Evolutionary conservation across 176 grass and related monocot species (phyloP).

Genomic region (Musa beccarii): DNA sequence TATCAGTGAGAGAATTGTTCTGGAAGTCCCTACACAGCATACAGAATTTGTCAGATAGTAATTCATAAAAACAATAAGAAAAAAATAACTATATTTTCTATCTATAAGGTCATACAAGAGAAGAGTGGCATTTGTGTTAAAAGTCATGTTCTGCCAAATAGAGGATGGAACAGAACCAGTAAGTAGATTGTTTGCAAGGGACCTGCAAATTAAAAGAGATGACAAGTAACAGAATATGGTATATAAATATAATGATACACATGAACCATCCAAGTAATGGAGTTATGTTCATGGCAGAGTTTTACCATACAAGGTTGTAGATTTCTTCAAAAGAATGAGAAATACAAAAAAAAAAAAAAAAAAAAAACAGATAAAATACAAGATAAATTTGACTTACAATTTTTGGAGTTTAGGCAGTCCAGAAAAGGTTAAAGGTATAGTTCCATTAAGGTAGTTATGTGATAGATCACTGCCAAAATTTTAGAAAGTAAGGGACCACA

Average conservation of each 20-base stretch:
- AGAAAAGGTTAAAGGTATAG: slow-evolving; percentile 55
- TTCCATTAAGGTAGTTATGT: slow-evolving; percentile 65
- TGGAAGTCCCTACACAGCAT: slow-evolving; percentile 63
- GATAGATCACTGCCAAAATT: slow-evolving; percentile 53
- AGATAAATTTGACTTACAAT: slow-evolving; percentile 44
- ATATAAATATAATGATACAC: no score
- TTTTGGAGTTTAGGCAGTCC: slow-evolving; percentile 68
- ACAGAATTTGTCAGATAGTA: slow-evolving; percentile 6
- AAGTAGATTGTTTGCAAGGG: slow-evolving; percentile 39
- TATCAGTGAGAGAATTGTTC: slow-evolving; percentile 62
- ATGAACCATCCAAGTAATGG: no score
- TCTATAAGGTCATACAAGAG: slow-evolving; percentile 51
- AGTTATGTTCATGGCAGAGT: no score
- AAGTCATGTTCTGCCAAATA: slow-evolving; percentile 66
- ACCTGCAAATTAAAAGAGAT: slow-evolving; percentile 38
- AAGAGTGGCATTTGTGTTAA: slow-evolving; percentile 51
- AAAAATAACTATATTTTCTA: not conserved
- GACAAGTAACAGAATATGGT: slow-evolving; percentile 13
- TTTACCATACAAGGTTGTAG: no score
- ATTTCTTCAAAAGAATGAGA: not conserved
- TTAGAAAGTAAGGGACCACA: not conserved
- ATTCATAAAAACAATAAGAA: not conserved
- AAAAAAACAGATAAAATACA: not conserved
- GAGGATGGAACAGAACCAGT: slow-evolving; percentile 39
- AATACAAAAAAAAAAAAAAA: not conserved